Conservation (phyloP, 129 eudicot species). For the Lactuca sativa region DNA sequence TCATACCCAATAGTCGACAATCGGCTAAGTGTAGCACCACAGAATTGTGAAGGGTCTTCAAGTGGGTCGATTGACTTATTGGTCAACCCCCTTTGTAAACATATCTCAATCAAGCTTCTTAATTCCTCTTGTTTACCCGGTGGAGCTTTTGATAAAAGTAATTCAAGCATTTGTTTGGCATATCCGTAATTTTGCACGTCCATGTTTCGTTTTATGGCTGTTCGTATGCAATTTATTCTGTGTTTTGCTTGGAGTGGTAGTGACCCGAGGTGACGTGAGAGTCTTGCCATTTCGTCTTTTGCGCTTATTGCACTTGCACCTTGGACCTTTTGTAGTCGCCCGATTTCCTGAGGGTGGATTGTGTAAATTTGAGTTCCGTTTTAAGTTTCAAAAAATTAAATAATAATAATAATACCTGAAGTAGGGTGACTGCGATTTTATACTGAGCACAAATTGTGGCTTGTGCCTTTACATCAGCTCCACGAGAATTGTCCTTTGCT, state of each 20-base stretch:
- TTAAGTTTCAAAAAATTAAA: constrained; percentile 1
- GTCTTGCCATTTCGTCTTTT: constrained; percentile 95
- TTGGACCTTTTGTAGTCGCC: constrained; percentile 81
- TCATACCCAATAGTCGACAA: constrained; percentile 94
- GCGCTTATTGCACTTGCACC: constrained; percentile 95
- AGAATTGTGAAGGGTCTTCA: constrained; percentile 98
- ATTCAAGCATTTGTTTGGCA: constrained; percentile 89
- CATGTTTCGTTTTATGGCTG: constrained; percentile 94
- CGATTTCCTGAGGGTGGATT: constrained; percentile 66
- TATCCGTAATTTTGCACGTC: constrained; percentile 94
- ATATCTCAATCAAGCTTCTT: constrained; percentile 85
- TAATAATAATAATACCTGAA: constrained; percentile 49
- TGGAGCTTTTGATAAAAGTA: constrained; percentile 91
- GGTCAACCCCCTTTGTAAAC: constrained; percentile 85
- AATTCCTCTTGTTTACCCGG: constrained; percentile 92
- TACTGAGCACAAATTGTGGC: constrained; percentile 99
- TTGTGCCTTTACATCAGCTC: constrained; percentile 88
- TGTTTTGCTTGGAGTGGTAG: constrained; percentile 96
- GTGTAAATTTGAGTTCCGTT: background rate
- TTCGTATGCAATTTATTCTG: constrained; percentile 86
- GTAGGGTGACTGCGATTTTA: constrained; percentile 88
- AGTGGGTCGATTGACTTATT: constrained; percentile 93
- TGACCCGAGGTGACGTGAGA: constrained; percentile 94
- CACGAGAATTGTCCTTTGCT: constrained; percentile 98
- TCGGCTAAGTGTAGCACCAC: constrained; percentile 98